Base-by-base conservation (phyloP, 2,329 filamentous ascomycete species). In the Thyridium curvatum region DNA sequence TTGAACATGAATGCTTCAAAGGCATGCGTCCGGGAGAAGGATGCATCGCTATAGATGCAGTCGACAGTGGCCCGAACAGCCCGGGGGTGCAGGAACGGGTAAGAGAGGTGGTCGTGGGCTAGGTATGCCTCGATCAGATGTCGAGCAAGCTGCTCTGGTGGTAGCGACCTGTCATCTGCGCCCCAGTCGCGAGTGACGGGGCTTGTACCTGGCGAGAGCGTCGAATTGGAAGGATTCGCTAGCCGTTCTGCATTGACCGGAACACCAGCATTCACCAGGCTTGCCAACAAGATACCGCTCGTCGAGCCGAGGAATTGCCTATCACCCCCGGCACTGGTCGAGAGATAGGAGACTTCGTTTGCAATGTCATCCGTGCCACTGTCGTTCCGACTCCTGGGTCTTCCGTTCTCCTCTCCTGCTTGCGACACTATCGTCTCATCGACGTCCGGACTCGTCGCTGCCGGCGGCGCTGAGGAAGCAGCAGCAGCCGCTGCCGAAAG, bases 281-380 rank as follows among this genome's bases (percentile, higher is more conserved):
- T 64, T 3, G 66, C 66, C 21, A 69, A 64, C 0, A 67, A 48
- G 7, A 68, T 45, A 1, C 62, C 62, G 37, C 59, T 62, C 0
- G 62, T 58, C 12, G 54, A 65, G 4, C 65, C 66, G 14, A 69
- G 48, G 37, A 64, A 69, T 14, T 65, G 59, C 30, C 58, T 54
- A 4, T 65, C 64, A 0, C 65, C 65, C 8, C 63, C 65, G 4
- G 62, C 64, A 29, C 55, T 63, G 13, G 62, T 52, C 7, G 62
- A 64, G n/a, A 68, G 51, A 39, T 62, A 62, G 0, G 64, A 62
- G n/a, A 68, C 61, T 40, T 68, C 60, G 18, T 60, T 60, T 0
- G 61, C 56, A 3, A 65, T 55, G 16, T 62, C 60, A n/a, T 50
- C 46, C 30, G 44, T 35, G n/a, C 42, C 40, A 12, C 42, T 41